These are phyloP conservation scores for Prunus yedoensis DNA, from an alignment of 331 rosid genomes.

Conservation along the genomic window DNA sequence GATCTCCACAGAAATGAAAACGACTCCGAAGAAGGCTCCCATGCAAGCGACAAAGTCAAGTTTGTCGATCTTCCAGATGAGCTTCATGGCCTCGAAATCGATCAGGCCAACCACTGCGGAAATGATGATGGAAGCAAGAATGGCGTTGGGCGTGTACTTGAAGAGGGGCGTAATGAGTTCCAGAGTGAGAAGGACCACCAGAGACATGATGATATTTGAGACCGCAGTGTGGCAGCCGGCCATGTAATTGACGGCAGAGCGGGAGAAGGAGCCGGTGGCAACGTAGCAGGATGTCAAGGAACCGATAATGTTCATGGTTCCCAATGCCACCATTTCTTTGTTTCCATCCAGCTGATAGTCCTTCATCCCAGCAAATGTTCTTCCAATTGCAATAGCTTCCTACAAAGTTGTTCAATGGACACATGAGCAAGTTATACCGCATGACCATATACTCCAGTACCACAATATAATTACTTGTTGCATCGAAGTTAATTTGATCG, in stretches of 20 bases:
- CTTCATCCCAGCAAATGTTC: slow-evolving; percentile 87
- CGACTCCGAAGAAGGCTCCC: slow-evolving; percentile 92
- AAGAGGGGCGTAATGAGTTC: slow-evolving; percentile 67
- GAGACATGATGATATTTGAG: slow-evolving; percentile 80
- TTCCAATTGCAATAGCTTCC: slow-evolving; percentile 95
- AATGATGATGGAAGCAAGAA: slow-evolving; percentile 78
- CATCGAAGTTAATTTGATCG: no score
- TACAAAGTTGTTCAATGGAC: background rate
- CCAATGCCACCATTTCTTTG: slow-evolving; percentile 92
- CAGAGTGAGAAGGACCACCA: slow-evolving; percentile 57
- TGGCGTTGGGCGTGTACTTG: slow-evolving; percentile 85
- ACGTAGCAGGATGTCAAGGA: slow-evolving; percentile 81
- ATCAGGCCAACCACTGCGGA: slow-evolving; percentile 57
- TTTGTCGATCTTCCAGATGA: slow-evolving; percentile 76
- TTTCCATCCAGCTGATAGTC: slow-evolving; percentile 81
- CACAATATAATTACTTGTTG: no score
- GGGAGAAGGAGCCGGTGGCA: slow-evolving; percentile 91
- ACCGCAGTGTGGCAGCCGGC: slow-evolving; percentile 82
- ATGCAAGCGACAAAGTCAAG: slow-evolving; percentile 80
- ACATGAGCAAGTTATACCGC: no score
- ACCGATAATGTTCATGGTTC: slow-evolving; percentile 84
- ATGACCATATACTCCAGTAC: no score
- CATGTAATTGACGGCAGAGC: slow-evolving; percentile 88
- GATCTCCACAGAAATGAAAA: slow-evolving; percentile 69
- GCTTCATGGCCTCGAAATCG: slow-evolving; percentile 47